These are phyloP conservation scores for Globisporangium acanthophoron DNA, from an alignment of 352 stramenopile genomes.

Conservation along the genomic window DNA sequence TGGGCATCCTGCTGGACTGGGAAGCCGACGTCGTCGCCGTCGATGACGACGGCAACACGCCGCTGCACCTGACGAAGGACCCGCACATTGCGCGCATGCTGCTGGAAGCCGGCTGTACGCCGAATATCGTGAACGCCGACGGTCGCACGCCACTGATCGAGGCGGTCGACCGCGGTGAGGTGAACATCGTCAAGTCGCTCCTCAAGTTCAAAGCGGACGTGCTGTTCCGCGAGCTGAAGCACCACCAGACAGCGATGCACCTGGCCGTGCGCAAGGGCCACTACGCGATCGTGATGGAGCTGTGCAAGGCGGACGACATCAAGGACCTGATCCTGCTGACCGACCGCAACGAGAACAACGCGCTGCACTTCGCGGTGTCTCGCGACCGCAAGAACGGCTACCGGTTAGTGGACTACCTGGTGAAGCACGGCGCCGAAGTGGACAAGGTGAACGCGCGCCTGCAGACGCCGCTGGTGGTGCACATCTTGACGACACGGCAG, in stretches of 20 bases:
- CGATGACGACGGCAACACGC: conserved; percentile 82
- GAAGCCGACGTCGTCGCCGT: conserved; percentile 74
- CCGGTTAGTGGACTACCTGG: conserved; percentile 76
- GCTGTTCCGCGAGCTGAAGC: conserved; percentile 81
- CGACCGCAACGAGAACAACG: conserved; percentile 83
- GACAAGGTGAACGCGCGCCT: conserved; percentile 82
- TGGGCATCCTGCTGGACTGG: conserved; percentile 77
- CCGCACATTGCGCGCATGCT: conserved; percentile 75
- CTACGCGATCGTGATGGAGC: conserved; percentile 81
- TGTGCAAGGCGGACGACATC: conserved; percentile 73
- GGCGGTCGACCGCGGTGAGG: conserved; percentile 66
- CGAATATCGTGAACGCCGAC: conserved; percentile 81
- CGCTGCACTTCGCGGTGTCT: conserved; percentile 77
- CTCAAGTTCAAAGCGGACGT: conserved; percentile 83
- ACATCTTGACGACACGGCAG: conserved; percentile 83
- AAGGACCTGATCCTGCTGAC: conserved; percentile 61
- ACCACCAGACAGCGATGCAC: conserved; percentile 79
- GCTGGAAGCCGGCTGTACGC: conserved; percentile 72
- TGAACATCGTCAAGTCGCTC: conserved; percentile 68
- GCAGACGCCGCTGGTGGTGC: conserved; percentile 73
- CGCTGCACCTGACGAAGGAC: conserved; percentile 76
- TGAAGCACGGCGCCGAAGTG: conserved; percentile 76
- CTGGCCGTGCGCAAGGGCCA: conserved; percentile 80
- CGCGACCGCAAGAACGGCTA: conserved; percentile 79
- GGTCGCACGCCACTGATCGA: conserved; percentile 77